phyloP scores from a whole-genome alignment of 805 yeast species.

The Diddensiella transvaalensis region DNA sequence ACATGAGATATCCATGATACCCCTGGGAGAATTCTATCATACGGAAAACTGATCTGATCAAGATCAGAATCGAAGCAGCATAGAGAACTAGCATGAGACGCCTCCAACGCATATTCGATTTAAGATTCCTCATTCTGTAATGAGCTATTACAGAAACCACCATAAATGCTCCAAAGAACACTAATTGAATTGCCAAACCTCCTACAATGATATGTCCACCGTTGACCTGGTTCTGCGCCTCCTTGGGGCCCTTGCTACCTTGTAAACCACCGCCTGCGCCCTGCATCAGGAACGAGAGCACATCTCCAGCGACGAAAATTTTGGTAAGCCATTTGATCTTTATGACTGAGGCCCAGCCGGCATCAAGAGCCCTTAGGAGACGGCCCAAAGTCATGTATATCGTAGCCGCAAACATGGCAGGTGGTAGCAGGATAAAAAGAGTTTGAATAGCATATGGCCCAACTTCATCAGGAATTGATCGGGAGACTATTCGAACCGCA shows the following conservation, averaged over 20 bases:
- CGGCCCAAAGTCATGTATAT: slow-evolving; percentile 70
- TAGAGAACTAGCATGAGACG: slow-evolving; percentile 21
- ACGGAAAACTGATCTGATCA: slow-evolving; percentile 68
- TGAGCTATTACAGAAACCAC: slow-evolving; percentile 37
- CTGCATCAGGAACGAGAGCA: slow-evolving; percentile 61
- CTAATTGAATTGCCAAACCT: slow-evolving; percentile 75
- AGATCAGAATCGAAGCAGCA: slow-evolving; percentile 49
- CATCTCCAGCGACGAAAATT: slow-evolving; percentile 63
- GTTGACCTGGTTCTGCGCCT: slow-evolving; percentile 26
- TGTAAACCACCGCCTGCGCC: slow-evolving; percentile 69
- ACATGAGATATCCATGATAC: slow-evolving; percentile 54
- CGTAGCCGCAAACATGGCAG: slow-evolving; percentile 82
- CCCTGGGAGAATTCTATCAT: slow-evolving; percentile 68
- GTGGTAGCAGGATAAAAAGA: slow-evolving; percentile 68
- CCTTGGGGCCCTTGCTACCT: slow-evolving; percentile 42
- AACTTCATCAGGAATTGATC: slow-evolving; percentile 32
- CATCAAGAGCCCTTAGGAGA: slow-evolving; percentile 47
- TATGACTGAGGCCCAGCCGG: slow-evolving; percentile 45
- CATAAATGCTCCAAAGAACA: slow-evolving; percentile 60
- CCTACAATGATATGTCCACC: slow-evolving; percentile 70
- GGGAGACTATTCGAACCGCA: slow-evolving; percentile 51
- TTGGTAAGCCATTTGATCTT: slow-evolving; percentile 58
- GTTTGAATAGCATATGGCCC: slow-evolving; percentile 59
- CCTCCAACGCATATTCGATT: neutral
- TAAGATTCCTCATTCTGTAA: slow-evolving; percentile 9